phyloP scores from a whole-genome alignment of 495 filamentous ascomycete genomes.

The Penicillium waksmanii region DNA sequence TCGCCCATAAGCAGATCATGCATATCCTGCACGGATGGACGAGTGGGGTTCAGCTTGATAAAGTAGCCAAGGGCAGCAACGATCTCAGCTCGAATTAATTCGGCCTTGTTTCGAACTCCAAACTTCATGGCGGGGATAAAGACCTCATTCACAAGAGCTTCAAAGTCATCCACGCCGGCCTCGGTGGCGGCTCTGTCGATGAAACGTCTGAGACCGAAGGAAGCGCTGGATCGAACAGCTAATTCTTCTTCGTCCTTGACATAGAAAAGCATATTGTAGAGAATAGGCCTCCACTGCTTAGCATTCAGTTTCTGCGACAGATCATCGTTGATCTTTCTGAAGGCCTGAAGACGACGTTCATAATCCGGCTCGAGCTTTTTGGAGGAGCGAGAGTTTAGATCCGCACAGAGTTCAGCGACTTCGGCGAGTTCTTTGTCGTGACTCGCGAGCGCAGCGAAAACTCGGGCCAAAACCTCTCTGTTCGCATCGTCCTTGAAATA shows the following conservation, averaged over 20 bases:
- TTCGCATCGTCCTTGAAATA: slow-evolving; percentile 82
- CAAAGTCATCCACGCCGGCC: slow-evolving; percentile 43
- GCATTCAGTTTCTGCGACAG: slow-evolving; percentile 57
- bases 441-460: slow-evolving; percentile 69
- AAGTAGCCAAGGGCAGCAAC: slow-evolving; percentile 76
- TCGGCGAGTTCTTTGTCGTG: slow-evolving; percentile 62
- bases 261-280: slow-evolving; percentile 89
- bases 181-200: slow-evolving; percentile 58
- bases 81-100: slow-evolving; percentile 82
- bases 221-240: slow-evolving; percentile 81
- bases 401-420: slow-evolving; percentile 71
- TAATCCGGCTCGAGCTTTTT: slow-evolving; percentile 82
- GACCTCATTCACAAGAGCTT: slow-evolving; percentile 59
- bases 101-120: slow-evolving; percentile 75
- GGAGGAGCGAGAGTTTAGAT: slow-evolving; percentile 75
- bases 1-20: slow-evolving; percentile 69
- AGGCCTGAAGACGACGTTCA: slow-evolving; percentile 76
- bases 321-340: slow-evolving; percentile 67
- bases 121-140: slow-evolving; percentile 76
- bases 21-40: slow-evolving; percentile 75
- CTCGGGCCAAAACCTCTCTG: slow-evolving; percentile 68
- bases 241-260: slow-evolving; percentile 87
- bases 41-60: slow-evolving; percentile 68
- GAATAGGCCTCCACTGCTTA: slow-evolving; percentile 87
- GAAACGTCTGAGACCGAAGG: slow-evolving; percentile 80